phyloP scores from a whole-genome alignment of 1,284 basidiomycete species.

The Abortiporus biennis region DNA sequence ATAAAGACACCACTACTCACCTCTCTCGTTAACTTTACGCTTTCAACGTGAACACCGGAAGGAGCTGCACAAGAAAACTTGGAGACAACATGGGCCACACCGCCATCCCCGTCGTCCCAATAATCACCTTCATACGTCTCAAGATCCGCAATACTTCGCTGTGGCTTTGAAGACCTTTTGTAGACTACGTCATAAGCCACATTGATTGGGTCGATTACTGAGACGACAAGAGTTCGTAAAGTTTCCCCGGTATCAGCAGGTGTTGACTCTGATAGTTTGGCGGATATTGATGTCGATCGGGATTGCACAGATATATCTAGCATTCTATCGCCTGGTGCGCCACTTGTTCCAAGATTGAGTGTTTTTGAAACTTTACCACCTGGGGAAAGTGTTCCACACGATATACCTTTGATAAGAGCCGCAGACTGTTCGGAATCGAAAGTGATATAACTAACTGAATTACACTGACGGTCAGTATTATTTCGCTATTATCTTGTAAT shows the following conservation, averaged over 20 bases:
- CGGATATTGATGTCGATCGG: slow-evolving; percentile 22
- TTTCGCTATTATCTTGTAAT: no score
- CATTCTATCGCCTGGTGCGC: slow-evolving; percentile 56
- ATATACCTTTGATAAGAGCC: slow-evolving; percentile 66
- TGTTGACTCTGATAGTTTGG: slow-evolving; percentile 10
- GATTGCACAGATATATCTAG: slow-evolving; percentile 77
- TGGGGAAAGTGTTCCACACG: slow-evolving; percentile 55
- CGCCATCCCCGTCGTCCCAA: slow-evolving; percentile 47
- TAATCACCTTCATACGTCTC: slow-evolving; percentile 47
- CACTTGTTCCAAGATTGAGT: slow-evolving; percentile 51
- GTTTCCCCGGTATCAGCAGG: slow-evolving; percentile 49
- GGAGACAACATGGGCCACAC: slow-evolving; percentile 49
- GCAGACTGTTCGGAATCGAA: slow-evolving; percentile 59
- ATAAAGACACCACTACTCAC: slow-evolving; percentile 28
- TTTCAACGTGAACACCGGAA: slow-evolving; percentile 48
- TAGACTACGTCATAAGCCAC: slow-evolving; percentile 47
- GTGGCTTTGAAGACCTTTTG: slow-evolving; percentile 28
- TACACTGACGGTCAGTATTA: background rate
- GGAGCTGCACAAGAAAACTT: slow-evolving; percentile 47
- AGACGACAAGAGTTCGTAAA: slow-evolving; percentile 55
- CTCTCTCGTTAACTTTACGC: slow-evolving; percentile 37
- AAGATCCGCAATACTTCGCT: slow-evolving; percentile 46
- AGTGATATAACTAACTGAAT: slow-evolving; percentile 54
- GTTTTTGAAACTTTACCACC: slow-evolving; percentile 52
- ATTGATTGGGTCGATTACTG: slow-evolving; percentile 49